Evolutionary conservation across 2,329 filamentous ascomycete genomes (phyloP), one percentile per base, ranked within the genome.

Genomic region (Ilyonectria destructans): DNA sequence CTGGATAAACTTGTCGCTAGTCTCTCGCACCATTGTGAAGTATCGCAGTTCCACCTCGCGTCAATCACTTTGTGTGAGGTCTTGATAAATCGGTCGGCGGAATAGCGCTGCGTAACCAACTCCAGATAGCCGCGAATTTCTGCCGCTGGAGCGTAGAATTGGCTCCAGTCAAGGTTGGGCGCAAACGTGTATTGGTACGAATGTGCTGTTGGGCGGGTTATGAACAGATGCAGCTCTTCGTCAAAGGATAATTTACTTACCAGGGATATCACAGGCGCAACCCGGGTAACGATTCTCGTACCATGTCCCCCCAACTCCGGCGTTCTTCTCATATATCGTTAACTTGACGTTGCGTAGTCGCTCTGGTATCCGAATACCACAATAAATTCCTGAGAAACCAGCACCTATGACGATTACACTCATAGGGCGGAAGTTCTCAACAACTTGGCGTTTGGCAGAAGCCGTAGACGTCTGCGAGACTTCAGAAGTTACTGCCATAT

Each of bases 311-410:
- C 68, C 70, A 35, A 70, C 63, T 29, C 67, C 70, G 7, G 33
- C 35, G 37, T 71, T 71, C 70, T 71, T 71, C 46, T 71, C 70
- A 58, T 70, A 71, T 17, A 68, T 60, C 21, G 26, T 45, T 8
- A 70, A 52, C 21, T 70, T 56, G 12, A 70, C 58, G 17, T 61
- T 65, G 2, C 37, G 49, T 19, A 61, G 61, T 9, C 37, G 40
- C 43, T 68, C 51, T 5, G 57, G 62, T 21, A 65, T 49, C 21
- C 62, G 19, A 35, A 65, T 54, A 3, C 49, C 66, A 9, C 54
- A 65, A 35, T 62, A 46, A 29, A 68, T 54, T 12, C 66, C 66
- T 1, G 66, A 68, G 26, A 57, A 62, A 45, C 66, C 66, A n/a
- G 66, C 66, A 1, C 66, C 66, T 13, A 68, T 68, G 8, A 52